phyloP scores from a whole-genome alignment of 2,329 filamentous ascomycete genomes.

The Malbranchea zuffiana region DNA sequence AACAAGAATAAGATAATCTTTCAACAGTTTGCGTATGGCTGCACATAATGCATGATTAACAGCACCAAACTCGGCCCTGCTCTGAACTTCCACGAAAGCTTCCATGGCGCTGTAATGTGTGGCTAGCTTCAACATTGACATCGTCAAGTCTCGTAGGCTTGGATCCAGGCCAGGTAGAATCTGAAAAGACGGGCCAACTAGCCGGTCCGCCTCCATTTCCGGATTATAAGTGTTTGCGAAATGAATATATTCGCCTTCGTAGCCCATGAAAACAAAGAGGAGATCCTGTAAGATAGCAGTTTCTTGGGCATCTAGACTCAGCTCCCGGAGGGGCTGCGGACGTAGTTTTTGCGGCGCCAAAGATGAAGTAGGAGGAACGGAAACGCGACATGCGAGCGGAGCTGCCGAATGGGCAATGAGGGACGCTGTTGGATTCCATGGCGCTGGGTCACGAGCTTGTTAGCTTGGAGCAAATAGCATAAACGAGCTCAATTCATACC shows the following conservation, averaged over 20 bases:
- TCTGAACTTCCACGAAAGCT: constrained; percentile 88
- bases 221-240: constrained; percentile 77
- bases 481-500: constrained; percentile 17
- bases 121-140: constrained; percentile 85
- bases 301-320: constrained; percentile 75
- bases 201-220: constrained; percentile 69
- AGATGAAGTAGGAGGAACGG: constrained; percentile 50
- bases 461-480: not conserved
- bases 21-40: constrained; percentile 80
- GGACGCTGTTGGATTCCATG: constrained; percentile 72
- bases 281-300: constrained; percentile 79
- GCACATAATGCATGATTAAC: constrained; percentile 95
- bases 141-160: constrained; percentile 75
- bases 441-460: constrained; percentile 20
- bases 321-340: constrained; percentile 54
- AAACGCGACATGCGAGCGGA: constrained; percentile 61
- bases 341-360: constrained; percentile 59
- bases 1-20: constrained; percentile 87
- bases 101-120: constrained; percentile 87
- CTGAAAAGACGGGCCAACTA: constrained; percentile 71
- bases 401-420: constrained; percentile 59
- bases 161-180: constrained; percentile 78
- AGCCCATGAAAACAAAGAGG: constrained; percentile 93
- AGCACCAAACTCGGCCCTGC: constrained; percentile 79
- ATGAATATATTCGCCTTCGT: constrained; percentile 93